These are phyloP conservation scores for Colletotrichum spinosum DNA, from an alignment of 2,329 filamentous ascomycete species.

Conservation along the genomic window DNA sequence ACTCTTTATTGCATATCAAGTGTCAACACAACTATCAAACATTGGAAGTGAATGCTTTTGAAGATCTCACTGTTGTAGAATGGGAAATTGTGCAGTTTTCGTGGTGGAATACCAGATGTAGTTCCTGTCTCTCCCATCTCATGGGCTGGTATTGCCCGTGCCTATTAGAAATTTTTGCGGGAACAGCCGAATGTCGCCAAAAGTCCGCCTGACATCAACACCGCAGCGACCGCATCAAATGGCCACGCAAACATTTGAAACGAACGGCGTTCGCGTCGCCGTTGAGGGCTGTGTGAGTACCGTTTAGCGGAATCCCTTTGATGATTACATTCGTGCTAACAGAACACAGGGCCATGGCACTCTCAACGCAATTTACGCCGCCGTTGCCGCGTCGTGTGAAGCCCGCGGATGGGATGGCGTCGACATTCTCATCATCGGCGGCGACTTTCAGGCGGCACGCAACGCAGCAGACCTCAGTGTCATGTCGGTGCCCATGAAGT, in stretches of 20 bases:
- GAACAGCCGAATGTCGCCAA: conserved; percentile 12
- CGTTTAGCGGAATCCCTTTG: not conserved
- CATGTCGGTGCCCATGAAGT: conserved; percentile 92
- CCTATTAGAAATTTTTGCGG: conserved; percentile 28
- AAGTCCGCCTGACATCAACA: conserved; percentile 31
- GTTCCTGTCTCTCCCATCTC: too few relatives aligned
- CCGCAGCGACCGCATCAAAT: conserved; percentile 40
- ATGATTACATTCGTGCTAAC: conserved; percentile 1
- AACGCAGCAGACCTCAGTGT: conserved; percentile 89
- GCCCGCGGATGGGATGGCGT: conserved; percentile 82
- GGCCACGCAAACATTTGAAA: conserved; percentile 47
- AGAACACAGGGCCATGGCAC: conserved; percentile 83
- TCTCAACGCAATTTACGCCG: conserved; percentile 90
- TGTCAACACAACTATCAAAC: too few relatives aligned
- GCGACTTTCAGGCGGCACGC: conserved; percentile 88
- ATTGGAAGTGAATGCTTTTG: too few relatives aligned
- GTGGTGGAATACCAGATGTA: too few relatives aligned
- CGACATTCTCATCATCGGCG: conserved; percentile 93
- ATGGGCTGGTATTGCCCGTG: not conserved
- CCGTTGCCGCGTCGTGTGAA: conserved; percentile 75
- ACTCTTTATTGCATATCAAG: too few relatives aligned
- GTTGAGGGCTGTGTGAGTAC: conserved; percentile 86
- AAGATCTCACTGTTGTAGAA: too few relatives aligned
- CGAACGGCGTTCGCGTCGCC: conserved; percentile 76
- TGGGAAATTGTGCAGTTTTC: too few relatives aligned